A percentile compares a stretch with the other conserved stretches of the same genome.
phyloP scores from a whole-genome alignment of 2,329 filamentous ascomycete species.

The Pyrenochaeta sp. region DNA sequence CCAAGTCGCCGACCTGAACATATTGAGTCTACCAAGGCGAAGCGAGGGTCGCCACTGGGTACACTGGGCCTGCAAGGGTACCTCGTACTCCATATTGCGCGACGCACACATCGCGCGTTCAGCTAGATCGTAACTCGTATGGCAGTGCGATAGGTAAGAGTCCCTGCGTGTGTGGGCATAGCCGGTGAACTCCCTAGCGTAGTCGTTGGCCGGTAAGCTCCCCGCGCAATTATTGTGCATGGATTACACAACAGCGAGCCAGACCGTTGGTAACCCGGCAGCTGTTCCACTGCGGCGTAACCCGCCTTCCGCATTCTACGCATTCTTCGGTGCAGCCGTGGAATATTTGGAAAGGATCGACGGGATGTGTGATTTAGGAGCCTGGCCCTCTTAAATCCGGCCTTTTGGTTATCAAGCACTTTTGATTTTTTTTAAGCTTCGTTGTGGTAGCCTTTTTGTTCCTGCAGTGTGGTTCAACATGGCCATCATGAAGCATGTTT shows the following conservation, averaged over 20 bases:
- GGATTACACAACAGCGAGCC: not conserved
- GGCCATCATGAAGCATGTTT: not conserved
- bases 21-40: not conserved
- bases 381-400: too few relatives aligned
- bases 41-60: not conserved
- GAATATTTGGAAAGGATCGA: too few relatives aligned
- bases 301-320: not conserved
- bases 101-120: not conserved
- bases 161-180: not conserved
- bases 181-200: not conserved
- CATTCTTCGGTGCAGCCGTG: not conserved
- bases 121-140: not conserved
- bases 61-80: not conserved
- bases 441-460: too few relatives aligned
- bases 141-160: not conserved
- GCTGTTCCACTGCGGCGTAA: not conserved
- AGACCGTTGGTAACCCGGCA: not conserved
- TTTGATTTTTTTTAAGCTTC: too few relatives aligned
- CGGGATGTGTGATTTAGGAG: too few relatives aligned
- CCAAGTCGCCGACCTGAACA: too few relatives aligned
- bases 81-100: not conserved
- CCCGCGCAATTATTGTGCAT: not conserved
- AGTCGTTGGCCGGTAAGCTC: not conserved
- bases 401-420: not conserved
- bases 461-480: too few relatives aligned